A percentile compares a stretch with the other conserved stretches of the same genome.
Conservation (phyloP, 257 asterid species). For the Petunia secreta region DNA sequence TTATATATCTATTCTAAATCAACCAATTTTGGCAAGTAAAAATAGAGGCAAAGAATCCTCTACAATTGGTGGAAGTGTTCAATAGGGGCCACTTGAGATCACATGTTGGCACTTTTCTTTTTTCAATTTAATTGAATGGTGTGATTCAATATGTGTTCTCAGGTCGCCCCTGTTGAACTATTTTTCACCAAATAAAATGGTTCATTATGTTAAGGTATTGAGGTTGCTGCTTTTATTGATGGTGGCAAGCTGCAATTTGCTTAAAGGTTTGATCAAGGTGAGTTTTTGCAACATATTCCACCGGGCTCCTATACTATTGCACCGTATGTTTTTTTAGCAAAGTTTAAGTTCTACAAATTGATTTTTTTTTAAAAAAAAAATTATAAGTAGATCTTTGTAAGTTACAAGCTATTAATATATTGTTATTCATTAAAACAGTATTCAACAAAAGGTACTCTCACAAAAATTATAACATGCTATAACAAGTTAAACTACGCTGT, state of each 20-base stretch:
- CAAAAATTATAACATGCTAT: no score
- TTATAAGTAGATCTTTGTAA: no score
- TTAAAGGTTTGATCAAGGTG: background rate
- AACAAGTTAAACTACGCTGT: no score
- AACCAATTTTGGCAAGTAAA: background rate
- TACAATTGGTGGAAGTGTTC: conserved; percentile 10
- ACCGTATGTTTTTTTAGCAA: background rate
- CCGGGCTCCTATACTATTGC: no score
- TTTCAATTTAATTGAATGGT: background rate
- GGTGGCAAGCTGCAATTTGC: background rate
- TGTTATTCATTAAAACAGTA: no score
- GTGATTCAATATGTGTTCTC: conserved; percentile 4
- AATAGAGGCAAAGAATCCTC: background rate
- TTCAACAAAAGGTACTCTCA: no score
- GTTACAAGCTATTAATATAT: no score
- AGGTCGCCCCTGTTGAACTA: conserved; percentile 9
- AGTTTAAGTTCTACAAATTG: no score
- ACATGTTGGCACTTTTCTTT: background rate
- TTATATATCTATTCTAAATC: background rate
- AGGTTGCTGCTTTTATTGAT: background rate
- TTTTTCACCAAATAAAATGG: background rate
- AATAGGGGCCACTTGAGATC: conserved; percentile 6
- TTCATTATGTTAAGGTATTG: no score
- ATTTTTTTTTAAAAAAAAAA: no score
- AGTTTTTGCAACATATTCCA: background rate